Percentiles rank a stretch among this genome's conserved stretches.
phyloP scores from a whole-genome alignment of 2,329 filamentous ascomycete genomes.

The Colletotrichum sp. region DNA sequence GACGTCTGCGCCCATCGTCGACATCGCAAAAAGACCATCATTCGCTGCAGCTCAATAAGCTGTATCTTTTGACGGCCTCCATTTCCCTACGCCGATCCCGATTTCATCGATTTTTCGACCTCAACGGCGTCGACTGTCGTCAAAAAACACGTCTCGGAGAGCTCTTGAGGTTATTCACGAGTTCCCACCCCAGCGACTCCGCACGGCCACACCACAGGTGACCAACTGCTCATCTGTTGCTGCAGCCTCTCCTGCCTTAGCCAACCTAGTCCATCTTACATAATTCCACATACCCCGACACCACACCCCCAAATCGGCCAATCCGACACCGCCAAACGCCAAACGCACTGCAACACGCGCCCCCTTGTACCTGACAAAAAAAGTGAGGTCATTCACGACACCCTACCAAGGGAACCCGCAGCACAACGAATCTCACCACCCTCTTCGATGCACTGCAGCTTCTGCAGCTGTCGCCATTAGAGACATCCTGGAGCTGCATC shows the following conservation, averaged over 20 bases:
- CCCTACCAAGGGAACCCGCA: neutral
- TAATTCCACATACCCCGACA: slow-evolving; percentile 12
- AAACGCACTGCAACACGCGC: slow-evolving; percentile 10
- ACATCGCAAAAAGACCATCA: slow-evolving; percentile 40
- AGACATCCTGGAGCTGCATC: neutral
- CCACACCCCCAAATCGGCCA: slow-evolving; percentile 7
- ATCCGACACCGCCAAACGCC: slow-evolving; percentile 4
- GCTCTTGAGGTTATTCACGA: slow-evolving; percentile 28
- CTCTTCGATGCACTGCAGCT: neutral
- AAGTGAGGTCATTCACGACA: slow-evolving; percentile 24
- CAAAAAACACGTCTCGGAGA: slow-evolving; percentile 8
- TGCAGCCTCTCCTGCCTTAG: slow-evolving; percentile 12
- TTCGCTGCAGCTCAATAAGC: slow-evolving; percentile 35
- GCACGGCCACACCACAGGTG: slow-evolving; percentile 21
- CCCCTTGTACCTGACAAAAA: neutral
- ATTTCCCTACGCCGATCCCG: slow-evolving; percentile 27
- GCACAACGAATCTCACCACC: neutral
- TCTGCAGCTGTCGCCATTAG: neutral
- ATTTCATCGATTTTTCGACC: slow-evolving; percentile 23
- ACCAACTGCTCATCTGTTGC: slow-evolving; percentile 16
- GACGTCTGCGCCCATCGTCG: slow-evolving; percentile 26
- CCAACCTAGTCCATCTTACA: slow-evolving; percentile 19
- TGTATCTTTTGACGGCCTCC: slow-evolving; percentile 30
- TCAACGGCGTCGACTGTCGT: slow-evolving; percentile 15
- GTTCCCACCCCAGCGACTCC: slow-evolving; percentile 18